These are phyloP conservation scores for Aspergillus spinulosporus DNA, from an alignment of 2,329 filamentous ascomycete species.

Conservation along the genomic window DNA sequence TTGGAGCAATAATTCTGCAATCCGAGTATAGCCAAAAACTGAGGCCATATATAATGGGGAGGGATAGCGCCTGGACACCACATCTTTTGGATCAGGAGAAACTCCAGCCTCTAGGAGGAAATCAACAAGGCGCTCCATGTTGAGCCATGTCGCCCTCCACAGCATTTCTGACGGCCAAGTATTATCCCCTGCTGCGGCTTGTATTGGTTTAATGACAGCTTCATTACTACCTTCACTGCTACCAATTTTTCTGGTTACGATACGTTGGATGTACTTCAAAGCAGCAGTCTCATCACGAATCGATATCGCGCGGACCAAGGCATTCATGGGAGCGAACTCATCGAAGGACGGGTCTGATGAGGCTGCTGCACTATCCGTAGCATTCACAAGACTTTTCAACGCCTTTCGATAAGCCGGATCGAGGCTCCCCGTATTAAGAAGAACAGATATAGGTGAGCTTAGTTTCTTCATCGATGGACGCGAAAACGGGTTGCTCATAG, in stretches of 20 bases:
- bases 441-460: not conserved
- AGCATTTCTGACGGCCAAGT: not conserved
- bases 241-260: not conserved
- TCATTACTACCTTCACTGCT: not conserved
- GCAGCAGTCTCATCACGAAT: not conserved
- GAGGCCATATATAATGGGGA: not conserved
- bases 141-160: constrained; percentile 4
- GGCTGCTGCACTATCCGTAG: not conserved
- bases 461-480: not conserved
- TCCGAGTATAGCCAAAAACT: not conserved
- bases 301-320: not conserved
- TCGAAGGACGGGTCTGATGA: not conserved
- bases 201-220: not conserved
- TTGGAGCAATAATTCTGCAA: not conserved
- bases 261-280: not conserved
- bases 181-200: not conserved
- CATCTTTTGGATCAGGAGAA: not conserved
- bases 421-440: not conserved
- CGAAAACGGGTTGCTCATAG: constrained; percentile 1
- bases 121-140: not conserved
- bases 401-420: not conserved
- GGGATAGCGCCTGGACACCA: not conserved
- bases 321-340: not conserved
- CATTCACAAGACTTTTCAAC: not conserved
- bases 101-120: not conserved